Evolutionary conservation across 441 rosid species (phyloP), one percentile per base, ranked within the genome.

Genomic region (Eruca vesicaria): DNA sequence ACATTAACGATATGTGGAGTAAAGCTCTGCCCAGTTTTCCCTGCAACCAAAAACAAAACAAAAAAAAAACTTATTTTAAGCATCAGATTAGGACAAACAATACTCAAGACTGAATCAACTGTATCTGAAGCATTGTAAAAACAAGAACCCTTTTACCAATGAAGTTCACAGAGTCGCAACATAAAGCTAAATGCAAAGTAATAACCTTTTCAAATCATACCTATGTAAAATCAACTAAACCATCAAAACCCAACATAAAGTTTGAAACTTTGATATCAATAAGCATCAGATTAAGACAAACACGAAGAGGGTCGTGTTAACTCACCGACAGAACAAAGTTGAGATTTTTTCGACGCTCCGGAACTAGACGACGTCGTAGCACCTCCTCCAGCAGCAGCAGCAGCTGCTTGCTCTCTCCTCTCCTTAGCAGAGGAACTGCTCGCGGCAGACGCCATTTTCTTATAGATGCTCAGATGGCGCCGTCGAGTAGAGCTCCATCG

Each of bases 1-100:
- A 90, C 88, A 80, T 82, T 81, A 63, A 96, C 82, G 14, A 96
- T 87, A 86, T 93, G 92, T 1, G 97, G 97, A 33, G 86, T 87
- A 83, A 96, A 93, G 75, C 96, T 89, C 26, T 90, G 94, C 68
- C 97, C 97, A 10, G 86, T 83, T 80, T 79, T 87, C 64, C 97
- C 98, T 93, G 80, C 84, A 82, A 53, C 32, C 10, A 48, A 14
- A 11, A 41, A 41, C 43, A 38, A 41, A 41, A 4, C 50, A 43
- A 43, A 43, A 3, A n/a, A 7, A 8, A 20, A 9, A 35, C 61
- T 18, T 29, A 1, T 41, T 15, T n/a, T n/a, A n/a, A n/a, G n/a
- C n/a, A n/a, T n/a, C n/a, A n/a, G n/a, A n/a, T n/a, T n/a, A n/a
- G n/a, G n/a, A n/a, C n/a, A n/a, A n/a, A n/a, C n/a, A n/a, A n/a